phyloP scores from a whole-genome alignment of 2,329 filamentous ascomycete genomes.

The Aureobasidium sp. region DNA sequence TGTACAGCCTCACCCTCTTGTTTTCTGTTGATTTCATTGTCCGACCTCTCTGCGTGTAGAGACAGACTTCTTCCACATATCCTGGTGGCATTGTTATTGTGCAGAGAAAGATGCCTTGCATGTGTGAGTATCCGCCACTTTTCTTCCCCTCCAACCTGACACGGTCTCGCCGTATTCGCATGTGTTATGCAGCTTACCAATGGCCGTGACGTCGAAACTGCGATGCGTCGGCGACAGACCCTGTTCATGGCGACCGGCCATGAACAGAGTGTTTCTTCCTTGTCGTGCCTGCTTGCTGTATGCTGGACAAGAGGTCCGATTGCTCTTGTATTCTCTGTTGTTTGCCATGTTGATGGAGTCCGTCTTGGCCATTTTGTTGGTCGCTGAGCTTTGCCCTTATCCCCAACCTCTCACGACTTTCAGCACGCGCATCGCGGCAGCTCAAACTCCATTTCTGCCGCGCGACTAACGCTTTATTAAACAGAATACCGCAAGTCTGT shows the following conservation, averaged over 20 bases:
- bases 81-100: not conserved
- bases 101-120: constrained; percentile 7
- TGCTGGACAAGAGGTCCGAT: not conserved
- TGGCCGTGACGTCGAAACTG: not conserved
- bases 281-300: not conserved
- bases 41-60: not conserved
- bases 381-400: not conserved
- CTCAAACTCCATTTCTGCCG: not conserved
- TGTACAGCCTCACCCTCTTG: not conserved
- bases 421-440: not conserved
- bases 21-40: constrained; percentile 3
- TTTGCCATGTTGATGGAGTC: not conserved
- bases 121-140: constrained; percentile 6
- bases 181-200: not conserved
- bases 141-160: not conserved
- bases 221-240: not conserved
- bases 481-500: not conserved
- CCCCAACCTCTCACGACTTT: constrained; percentile 5
- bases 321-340: not conserved
- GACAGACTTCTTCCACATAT: not conserved
- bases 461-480: not conserved
- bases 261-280: not conserved
- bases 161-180: not conserved
- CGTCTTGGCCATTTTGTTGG: constrained; percentile 4
- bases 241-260: not conserved